Evolutionary conservation across 176 grass and related monocot genomes (phyloP).

Genomic region (Eragrostis curvula): DNA sequence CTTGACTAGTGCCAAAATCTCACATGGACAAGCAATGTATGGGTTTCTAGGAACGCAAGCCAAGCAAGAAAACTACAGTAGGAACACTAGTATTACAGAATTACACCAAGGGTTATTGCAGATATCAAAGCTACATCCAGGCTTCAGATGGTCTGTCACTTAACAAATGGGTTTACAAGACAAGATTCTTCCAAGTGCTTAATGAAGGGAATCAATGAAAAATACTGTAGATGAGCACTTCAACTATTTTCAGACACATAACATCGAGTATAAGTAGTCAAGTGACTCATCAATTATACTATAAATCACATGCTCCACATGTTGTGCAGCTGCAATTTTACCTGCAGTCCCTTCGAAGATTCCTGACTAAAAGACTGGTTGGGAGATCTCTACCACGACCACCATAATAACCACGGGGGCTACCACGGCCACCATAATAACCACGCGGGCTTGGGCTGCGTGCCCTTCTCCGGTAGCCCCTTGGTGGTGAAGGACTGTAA

Average conservation of each 20-base stretch:
- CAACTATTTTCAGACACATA: not conserved
- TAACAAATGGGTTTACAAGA: not conserved
- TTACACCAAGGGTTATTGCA: not conserved
- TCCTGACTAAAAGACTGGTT: constrained; percentile 91
- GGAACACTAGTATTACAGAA: not conserved
- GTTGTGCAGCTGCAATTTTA: constrained; percentile 1
- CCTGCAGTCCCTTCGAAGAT: constrained; percentile 83
- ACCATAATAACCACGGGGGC: constrained; percentile 56
- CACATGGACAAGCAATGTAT: not conserved
- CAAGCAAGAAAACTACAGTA: not conserved
- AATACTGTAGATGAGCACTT: not conserved
- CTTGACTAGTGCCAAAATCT: not conserved
- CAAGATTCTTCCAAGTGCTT: not conserved
- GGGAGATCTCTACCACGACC: constrained; percentile 75
- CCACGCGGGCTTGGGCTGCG: constrained; percentile 73
- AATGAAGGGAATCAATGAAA: not conserved
- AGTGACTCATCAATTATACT: not conserved
- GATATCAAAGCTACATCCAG: not conserved
- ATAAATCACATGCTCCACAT: not conserved
- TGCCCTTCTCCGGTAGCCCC: constrained; percentile 70
- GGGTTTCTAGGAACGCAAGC: not conserved
- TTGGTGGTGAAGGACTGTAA: constrained; percentile 86
- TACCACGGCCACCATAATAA: constrained; percentile 56
- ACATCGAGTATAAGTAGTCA: not conserved
- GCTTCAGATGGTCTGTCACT: not conserved